A percentile compares a stretch with the other conserved stretches of the same genome.
Evolutionary conservation across 139 green algal species (phyloP).

Genomic region (Chlorella sorokiniana): DNA sequence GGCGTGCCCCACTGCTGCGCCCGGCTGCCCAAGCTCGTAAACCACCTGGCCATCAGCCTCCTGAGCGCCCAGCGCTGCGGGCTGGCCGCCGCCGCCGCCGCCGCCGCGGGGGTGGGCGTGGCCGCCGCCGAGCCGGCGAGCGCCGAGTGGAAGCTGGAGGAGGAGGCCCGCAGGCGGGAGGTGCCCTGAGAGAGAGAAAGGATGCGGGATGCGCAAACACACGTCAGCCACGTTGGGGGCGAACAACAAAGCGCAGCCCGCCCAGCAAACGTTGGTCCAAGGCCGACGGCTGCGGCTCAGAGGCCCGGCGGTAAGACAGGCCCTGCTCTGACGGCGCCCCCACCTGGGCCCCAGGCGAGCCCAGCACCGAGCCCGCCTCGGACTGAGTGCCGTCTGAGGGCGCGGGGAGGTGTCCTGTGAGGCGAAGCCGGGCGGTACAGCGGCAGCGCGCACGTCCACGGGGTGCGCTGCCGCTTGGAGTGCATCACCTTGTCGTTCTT

Average conservation of each 20-base stretch:
- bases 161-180: background rate
- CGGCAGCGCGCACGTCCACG: constrained; percentile 9
- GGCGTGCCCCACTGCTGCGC: background rate
- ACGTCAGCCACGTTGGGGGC: too few species aligned
- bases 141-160: background rate
- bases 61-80: background rate
- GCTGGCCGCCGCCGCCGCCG: background rate
- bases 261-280: background rate
- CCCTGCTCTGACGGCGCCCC: too few species aligned
- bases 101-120: background rate
- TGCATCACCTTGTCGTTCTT: constrained; percentile 33
- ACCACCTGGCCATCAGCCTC: constrained; percentile 10
- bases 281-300: background rate
- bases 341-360: background rate
- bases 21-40: constrained; percentile 15
- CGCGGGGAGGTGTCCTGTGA: constrained; percentile 15
- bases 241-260: background rate
- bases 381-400: background rate
- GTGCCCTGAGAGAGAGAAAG: background rate
- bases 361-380: background rate
- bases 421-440: constrained; percentile 20
- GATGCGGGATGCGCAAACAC: background rate
- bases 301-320: too few species aligned
- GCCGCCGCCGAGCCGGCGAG: background rate
- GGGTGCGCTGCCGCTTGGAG: background rate